A percentile compares a stretch with the other conserved stretches of the same genome.
Conservation (phyloP, 805 yeast species). For the Saccharomyces eubayanus region DNA sequence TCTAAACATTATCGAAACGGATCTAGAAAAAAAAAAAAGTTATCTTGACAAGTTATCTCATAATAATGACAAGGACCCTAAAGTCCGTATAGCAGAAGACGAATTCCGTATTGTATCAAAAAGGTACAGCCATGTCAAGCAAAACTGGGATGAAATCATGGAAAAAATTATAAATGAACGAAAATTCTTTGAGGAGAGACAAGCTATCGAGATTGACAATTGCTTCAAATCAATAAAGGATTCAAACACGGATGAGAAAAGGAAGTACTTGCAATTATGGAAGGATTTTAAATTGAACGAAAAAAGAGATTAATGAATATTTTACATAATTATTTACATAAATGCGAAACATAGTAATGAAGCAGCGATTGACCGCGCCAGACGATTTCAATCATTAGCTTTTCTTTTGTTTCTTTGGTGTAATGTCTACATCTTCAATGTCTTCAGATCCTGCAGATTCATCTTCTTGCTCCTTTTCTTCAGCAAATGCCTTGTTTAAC, state of each 20-base stretch:
- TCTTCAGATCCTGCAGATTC: constrained; percentile 20
- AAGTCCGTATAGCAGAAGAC: neutral
- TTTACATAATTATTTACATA: neutral
- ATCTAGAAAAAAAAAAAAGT: constrained; percentile 13
- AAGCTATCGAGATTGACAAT: neutral
- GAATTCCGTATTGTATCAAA: neutral
- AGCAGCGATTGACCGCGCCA: neutral
- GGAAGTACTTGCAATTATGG: neutral
- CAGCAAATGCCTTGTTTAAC: constrained; percentile 27
- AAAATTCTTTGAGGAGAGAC: neutral
- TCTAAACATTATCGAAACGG: constrained; percentile 40
- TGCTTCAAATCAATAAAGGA: neutral
- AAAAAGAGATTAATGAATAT: neutral
- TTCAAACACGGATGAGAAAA: neutral
- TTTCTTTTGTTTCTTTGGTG: neutral
- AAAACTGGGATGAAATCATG: neutral
- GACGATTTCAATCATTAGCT: neutral
- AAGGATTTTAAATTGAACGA: neutral
- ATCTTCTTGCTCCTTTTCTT: constrained; percentile 26
- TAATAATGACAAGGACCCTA: constrained; percentile 2
- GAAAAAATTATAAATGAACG: neutral
- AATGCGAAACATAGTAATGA: neutral
- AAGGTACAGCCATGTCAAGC: neutral
- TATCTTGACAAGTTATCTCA: neutral
- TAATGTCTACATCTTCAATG: neutral